Percentiles rank a stretch among this genome's conserved stretches.
These are phyloP conservation scores for Erythrophleum fordii DNA, from an alignment of 306 rosid species.

Conservation along the genomic window DNA sequence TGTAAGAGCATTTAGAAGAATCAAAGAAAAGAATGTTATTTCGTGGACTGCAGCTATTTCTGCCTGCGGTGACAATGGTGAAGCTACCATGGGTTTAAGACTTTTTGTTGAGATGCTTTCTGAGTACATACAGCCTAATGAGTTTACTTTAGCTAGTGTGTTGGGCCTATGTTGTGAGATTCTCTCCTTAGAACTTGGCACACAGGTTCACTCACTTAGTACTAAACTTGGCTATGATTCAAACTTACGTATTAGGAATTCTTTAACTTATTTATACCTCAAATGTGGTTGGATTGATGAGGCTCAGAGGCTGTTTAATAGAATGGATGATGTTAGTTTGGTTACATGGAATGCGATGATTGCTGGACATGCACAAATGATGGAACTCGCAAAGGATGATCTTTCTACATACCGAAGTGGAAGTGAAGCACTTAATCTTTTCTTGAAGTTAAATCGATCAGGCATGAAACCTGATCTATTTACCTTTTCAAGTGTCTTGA, in stretches of 20 bases:
- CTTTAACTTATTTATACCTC: constrained; percentile 71
- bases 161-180: constrained; percentile 76
- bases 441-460: constrained; percentile 59
- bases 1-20: constrained; percentile 61
- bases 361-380: constrained; percentile 78
- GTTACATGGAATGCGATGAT: constrained; percentile 93
- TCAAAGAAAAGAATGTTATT: constrained; percentile 70
- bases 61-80: constrained; percentile 74
- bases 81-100: constrained; percentile 58
- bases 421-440: constrained; percentile 67
- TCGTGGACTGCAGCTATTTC: constrained; percentile 86
- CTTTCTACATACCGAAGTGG: constrained; percentile 65
- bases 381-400: constrained; percentile 64
- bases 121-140: constrained; percentile 69
- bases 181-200: constrained; percentile 58
- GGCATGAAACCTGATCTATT: constrained; percentile 74
- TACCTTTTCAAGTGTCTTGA: constrained; percentile 80
- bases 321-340: constrained; percentile 58
- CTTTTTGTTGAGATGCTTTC: constrained; percentile 67
- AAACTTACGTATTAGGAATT: constrained; percentile 62
- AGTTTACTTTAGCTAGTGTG: constrained; percentile 69
- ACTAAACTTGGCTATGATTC: constrained; percentile 65
- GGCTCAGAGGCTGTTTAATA: constrained; percentile 65
- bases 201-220: constrained; percentile 67
- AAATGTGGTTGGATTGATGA: constrained; percentile 72